Conservation (phyloP, 371 early-diverging fungal genomes). For the Apophysomyces trapeziformis region DNA sequence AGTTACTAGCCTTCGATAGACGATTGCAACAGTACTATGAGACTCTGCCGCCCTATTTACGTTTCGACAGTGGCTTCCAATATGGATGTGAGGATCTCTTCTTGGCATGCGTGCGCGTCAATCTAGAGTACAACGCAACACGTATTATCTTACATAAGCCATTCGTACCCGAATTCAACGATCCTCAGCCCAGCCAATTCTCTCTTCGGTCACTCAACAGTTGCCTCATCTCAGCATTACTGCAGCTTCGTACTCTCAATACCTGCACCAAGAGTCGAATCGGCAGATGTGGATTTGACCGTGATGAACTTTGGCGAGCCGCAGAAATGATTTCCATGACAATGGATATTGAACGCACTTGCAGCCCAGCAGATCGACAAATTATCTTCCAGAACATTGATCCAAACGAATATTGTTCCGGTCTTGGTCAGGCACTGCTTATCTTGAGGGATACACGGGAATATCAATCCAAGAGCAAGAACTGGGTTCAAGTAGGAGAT, state of each 20-base stretch:
- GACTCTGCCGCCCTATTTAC: slow-evolving; percentile 27
- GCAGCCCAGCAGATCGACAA: slow-evolving; percentile 16
- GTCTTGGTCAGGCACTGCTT: slow-evolving; percentile 22
- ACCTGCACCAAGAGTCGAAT: slow-evolving; percentile 27
- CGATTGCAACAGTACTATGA: slow-evolving; percentile 24
- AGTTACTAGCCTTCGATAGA: slow-evolving; percentile 28
- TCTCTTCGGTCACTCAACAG: slow-evolving; percentile 36
- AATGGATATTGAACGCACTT: slow-evolving; percentile 29
- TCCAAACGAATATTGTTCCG: slow-evolving; percentile 23
- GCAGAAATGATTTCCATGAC: slow-evolving; percentile 38
- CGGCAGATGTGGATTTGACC: slow-evolving; percentile 41
- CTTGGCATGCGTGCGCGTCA: slow-evolving; percentile 37
- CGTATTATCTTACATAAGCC: slow-evolving; percentile 43
- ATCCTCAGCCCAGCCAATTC: slow-evolving; percentile 22
- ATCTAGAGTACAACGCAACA: slow-evolving; percentile 45
- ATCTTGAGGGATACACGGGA: slow-evolving; percentile 32
- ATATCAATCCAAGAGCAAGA: slow-evolving; percentile 27
- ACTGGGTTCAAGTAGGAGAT: slow-evolving; percentile 38
- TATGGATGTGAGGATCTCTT: slow-evolving; percentile 38
- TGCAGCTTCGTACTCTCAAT: slow-evolving; percentile 33
- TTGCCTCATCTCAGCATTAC: slow-evolving; percentile 34
- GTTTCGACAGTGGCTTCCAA: slow-evolving; percentile 39
- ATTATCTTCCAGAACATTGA: slow-evolving; percentile 26
- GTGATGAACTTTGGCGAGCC: slow-evolving; percentile 45
- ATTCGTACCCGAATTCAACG: slow-evolving; percentile 39